Base-by-base conservation (phyloP, 2,329 filamentous ascomycete species). In the Colletotrichum sp. region DNA sequence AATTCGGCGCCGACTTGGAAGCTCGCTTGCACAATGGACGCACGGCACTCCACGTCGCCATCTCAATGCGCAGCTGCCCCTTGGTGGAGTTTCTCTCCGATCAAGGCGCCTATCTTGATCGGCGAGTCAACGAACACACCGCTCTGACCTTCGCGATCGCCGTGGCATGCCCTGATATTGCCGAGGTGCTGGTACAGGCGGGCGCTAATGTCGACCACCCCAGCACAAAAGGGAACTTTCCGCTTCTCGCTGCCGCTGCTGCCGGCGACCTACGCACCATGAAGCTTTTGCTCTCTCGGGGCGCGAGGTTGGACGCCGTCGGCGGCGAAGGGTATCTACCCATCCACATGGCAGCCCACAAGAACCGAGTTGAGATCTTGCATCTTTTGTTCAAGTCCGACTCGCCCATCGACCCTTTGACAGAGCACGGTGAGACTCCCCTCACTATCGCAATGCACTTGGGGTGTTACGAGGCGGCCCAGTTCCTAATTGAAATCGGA, bases 181-280 rank as follows among this genome's bases (percentile, higher is more conserved):
- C 77, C 16, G 67, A 63, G 44, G 68, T 70, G 16, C 49, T 80
- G 39, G 73, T 80, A 16, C 72, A 80, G 13, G 71, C 76, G 5
- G 80, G 80, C 26, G 81, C 80, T 26, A 71, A 79, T 26, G 60
- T 78, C n/a, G 69, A 77, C 66, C 52, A 76, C 12, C 60, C 59
- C 13, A 77, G 76, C 36, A 36, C 30, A 4, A 78, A 74, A 30
- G 79, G 78, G 6, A 78, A 73, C 18, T 79, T 78, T 13, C 79
- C 81, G 3, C 75, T 82, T 10, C 78, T 80, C 12, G 68, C 79
- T 9, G 92, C 91, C 79, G 93, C 91, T 26, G 78, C 86, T 81
- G 71, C 87, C 83, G 76, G 86, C 83, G 64, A 84, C 78, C n/a
- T 86, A 80, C 69, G 88, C 77, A 78, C 79, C 49, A 73, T 76